These are phyloP conservation scores for Pseudogymnoascus sp. DNA, from an alignment of 2,329 filamentous ascomycete genomes.

Conservation along the genomic window DNA sequence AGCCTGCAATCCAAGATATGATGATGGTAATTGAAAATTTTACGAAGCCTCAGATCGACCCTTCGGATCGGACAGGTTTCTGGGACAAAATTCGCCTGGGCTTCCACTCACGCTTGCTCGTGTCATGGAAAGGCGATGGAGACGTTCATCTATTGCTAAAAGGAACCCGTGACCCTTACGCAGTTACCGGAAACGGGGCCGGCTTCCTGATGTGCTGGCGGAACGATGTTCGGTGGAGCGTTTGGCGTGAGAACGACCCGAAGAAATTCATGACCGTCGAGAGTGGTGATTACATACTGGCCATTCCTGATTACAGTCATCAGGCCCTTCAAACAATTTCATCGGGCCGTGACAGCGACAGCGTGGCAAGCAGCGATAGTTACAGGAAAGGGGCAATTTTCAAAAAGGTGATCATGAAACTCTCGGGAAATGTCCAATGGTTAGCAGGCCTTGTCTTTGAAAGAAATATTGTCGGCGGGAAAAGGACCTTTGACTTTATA, in stretches of 20 bases:
- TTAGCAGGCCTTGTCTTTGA: conserved; percentile 88
- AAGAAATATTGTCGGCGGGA: conserved; percentile 63
- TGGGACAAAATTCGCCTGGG: conserved; percentile 97
- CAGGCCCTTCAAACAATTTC: conserved; percentile 57
- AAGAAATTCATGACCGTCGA: conserved; percentile 92
- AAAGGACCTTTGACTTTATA: conserved; percentile 77
- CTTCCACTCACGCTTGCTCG: conserved; percentile 83
- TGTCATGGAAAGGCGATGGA: conserved; percentile 91
- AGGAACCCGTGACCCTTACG: conserved; percentile 84
- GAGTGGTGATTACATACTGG: conserved; percentile 89
- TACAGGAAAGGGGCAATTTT: conserved; percentile 73
- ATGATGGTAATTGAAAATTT: conserved; percentile 99
- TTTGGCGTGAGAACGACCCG: conserved; percentile 79
- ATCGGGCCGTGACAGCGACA: conserved; percentile 43
- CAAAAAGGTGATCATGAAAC: conserved; percentile 98
- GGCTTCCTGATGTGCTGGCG: conserved; percentile 99
- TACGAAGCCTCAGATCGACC: conserved; percentile 89
- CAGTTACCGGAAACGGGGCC: conserved; percentile 83
- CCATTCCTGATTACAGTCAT: conserved; percentile 86
- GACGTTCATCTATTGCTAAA: conserved; percentile 92
- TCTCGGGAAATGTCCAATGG: conserved; percentile 94
- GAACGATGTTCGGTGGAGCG: conserved; percentile 80
- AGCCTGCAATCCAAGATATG: conserved; percentile 97
- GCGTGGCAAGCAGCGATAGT: conserved; percentile 47
- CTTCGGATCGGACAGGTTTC: conserved; percentile 89